These are phyloP conservation scores for Harrya chromipes DNA, from an alignment of 768 basidiomycete genomes.

Conservation along the genomic window DNA sequence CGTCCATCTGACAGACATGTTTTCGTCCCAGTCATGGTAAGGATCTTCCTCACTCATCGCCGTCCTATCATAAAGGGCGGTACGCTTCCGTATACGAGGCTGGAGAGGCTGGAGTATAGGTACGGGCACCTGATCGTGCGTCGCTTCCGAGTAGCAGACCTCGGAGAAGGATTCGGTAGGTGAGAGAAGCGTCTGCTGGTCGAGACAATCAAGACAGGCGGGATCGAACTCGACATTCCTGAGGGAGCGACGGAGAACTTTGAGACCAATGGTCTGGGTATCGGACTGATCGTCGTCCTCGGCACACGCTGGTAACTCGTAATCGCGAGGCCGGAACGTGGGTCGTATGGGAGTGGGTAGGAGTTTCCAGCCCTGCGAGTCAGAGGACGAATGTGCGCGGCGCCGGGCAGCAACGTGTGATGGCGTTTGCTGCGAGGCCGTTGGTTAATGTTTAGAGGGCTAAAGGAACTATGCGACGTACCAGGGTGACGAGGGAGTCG, in stretches of 20 bases:
- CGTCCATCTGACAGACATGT: slow-evolving; percentile 27
- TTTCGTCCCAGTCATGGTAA: slow-evolving; percentile 35
- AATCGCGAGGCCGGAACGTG: slow-evolving; percentile 33
- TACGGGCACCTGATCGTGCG: slow-evolving; percentile 31
- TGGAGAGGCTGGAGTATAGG: slow-evolving; percentile 31
- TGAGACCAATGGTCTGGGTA: slow-evolving; percentile 27
- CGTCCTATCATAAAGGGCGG: slow-evolving; percentile 29
- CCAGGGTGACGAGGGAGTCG: slow-evolving; percentile 23
- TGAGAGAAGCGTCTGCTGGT: slow-evolving; percentile 39
- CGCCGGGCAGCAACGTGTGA: slow-evolving; percentile 20
- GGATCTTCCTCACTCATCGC: slow-evolving; percentile 35
- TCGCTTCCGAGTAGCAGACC: slow-evolving; percentile 40
- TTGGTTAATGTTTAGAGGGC: background rate
- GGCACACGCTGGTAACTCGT: slow-evolving; percentile 26
- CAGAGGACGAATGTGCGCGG: slow-evolving; percentile 33
- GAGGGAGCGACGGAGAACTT: slow-evolving; percentile 33
- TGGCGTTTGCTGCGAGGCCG: slow-evolving; percentile 12
- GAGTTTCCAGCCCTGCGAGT: slow-evolving; percentile 31
- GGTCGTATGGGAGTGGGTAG: slow-evolving; percentile 34
- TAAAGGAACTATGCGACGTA: slow-evolving; percentile 3
- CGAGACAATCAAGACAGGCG: slow-evolving; percentile 40
- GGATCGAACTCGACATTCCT: slow-evolving; percentile 39
- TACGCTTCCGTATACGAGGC: slow-evolving; percentile 30
- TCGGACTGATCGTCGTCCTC: slow-evolving; percentile 30
- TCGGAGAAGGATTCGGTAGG: slow-evolving; percentile 43